Evolutionary conservation across 345 rosid species (phyloP), one percentile per base, ranked within the genome.

Genomic region (Cochlearia excelsa): DNA sequence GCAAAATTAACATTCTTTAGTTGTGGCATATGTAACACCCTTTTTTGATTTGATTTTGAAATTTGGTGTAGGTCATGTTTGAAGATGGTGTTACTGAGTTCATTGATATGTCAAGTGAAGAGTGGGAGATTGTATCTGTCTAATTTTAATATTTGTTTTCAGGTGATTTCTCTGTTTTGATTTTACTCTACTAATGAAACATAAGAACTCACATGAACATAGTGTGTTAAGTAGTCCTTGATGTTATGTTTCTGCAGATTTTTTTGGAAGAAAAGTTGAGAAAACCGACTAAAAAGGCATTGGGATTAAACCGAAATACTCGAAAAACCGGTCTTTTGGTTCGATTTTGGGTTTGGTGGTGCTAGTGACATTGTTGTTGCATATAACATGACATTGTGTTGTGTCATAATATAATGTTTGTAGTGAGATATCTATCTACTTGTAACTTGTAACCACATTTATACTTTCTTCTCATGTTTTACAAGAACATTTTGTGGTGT

Each of bases 91-190:
- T 8, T 9, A 64, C 74, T 0, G 84, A 84, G 75, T 80, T 81
- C 71, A 63, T 87, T n/a, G 97, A 94, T 72, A 78, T 94, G 92
- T 75, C 90, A 1, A 80, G 73, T 69, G 88, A 79, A 67, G 86
- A 77, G 30, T 94, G 99, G 92, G 87, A 94, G 75, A 70, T 85
- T 58, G 50, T 76, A 64, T 57, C 81, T 52, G 69, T 46, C 51
- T 82, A 65, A 77, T 26, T 16, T 16, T 16, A 16, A 16, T 16
- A 16, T 39, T 35, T 39, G 35, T 30, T 23, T 61, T 26, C 46
- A 69, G 68, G 68, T 69, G 9, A 62, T 46, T 38, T 46, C 56
- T 29, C 8, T 16, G 23, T 16, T 16, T 16, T 16, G 23, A 16
- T 16, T 16, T 16, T 16, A 16, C 23, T 51, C 3, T 29, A 3